Base-by-base conservation (phyloP, 1,139 yeast genomes). In the Yamadazyma trypodendri region DNA sequence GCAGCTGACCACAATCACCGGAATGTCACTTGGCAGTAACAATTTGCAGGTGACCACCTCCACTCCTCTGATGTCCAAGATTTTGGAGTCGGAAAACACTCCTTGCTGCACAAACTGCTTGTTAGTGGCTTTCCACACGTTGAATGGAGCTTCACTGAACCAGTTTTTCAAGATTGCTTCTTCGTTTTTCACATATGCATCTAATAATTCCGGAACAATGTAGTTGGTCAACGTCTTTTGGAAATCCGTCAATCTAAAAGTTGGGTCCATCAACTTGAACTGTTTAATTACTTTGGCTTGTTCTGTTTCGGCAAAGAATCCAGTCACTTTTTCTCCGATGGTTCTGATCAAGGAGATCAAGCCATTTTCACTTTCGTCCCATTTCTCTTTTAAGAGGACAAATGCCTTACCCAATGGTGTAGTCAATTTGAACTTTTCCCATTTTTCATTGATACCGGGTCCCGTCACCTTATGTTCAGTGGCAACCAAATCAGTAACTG, bases 341-440 rank as follows among this genome's bases (percentile, higher is more conserved):
- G 94, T 85, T 67, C 98, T 81, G 38, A 92, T 63, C 33, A 86
- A 67, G 14, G 94, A 79, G 46, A 94, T 78, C 52, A 94, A 71
- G 6, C 97, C 97, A 61, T 94, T 94, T 55, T 92, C 98, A 39
- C 92, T 82, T 59, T 94, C 98, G 52, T 92, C 96, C 88, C 90
- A 84, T 55, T 77, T 83, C 46, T 79, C 79, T 59, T 80, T 83
- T 50, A 87, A 56, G 38, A 76, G 73, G 18, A 79, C 75, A 41
- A 84, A 47, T 17, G 74, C 72, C 56, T 82, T 80, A 42, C 96
- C 96, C 20, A 87, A 56, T 1, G 84, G 69, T 4, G 90, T 75
- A 47, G 79, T 79, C 42, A 82, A 69, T 56, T 81, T 83, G 67
- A 82, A 83, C 31, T 74, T 71, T 50, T 79, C 83, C 77, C 88